phyloP scores from a whole-genome alignment of 2,329 filamentous ascomycete species.

The Hymenoscyphus salicellus region DNA sequence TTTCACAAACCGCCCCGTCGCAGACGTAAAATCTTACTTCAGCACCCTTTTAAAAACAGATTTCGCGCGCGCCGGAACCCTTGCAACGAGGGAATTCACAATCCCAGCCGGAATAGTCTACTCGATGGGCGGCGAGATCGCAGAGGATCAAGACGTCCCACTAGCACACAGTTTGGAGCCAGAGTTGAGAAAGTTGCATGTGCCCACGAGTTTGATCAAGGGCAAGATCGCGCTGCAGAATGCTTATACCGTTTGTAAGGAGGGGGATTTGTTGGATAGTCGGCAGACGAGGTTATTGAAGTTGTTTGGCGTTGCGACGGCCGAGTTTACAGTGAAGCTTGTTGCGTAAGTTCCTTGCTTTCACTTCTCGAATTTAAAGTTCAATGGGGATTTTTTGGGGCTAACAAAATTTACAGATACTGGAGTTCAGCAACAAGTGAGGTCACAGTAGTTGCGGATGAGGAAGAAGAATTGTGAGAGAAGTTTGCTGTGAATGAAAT shows the following conservation, averaged over 20 bases:
- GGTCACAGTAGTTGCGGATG: slow-evolving; percentile 55
- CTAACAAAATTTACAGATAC: slow-evolving; percentile 45
- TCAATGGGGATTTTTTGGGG: not conserved
- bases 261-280: slow-evolving; percentile 82
- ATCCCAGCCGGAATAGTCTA: slow-evolving; percentile 83
- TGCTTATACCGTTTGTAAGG: slow-evolving; percentile 63
- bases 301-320: slow-evolving; percentile 85
- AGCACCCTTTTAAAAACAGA: slow-evolving; percentile 70
- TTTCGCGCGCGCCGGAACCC: slow-evolving; percentile 83
- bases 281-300: slow-evolving; percentile 92
- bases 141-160: slow-evolving; percentile 77
- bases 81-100: slow-evolving; percentile 70
- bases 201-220: slow-evolving; percentile 85
- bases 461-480: slow-evolving; percentile 37
- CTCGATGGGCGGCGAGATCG: slow-evolving; percentile 74
- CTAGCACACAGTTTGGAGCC: slow-evolving; percentile 87
- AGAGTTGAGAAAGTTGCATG: slow-evolving; percentile 80
- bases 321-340: slow-evolving; percentile 82
- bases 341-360: slow-evolving; percentile 65
- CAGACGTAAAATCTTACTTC: slow-evolving; percentile 71
- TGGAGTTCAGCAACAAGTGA: slow-evolving; percentile 59
- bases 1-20: slow-evolving; percentile 75
- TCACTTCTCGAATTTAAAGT: not conserved
- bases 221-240: slow-evolving; percentile 74
- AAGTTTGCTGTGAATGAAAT: slow-evolving; percentile 11